These are phyloP conservation scores for Amanita fuliginea DNA, from an alignment of 768 basidiomycete species.

Conservation along the genomic window DNA sequence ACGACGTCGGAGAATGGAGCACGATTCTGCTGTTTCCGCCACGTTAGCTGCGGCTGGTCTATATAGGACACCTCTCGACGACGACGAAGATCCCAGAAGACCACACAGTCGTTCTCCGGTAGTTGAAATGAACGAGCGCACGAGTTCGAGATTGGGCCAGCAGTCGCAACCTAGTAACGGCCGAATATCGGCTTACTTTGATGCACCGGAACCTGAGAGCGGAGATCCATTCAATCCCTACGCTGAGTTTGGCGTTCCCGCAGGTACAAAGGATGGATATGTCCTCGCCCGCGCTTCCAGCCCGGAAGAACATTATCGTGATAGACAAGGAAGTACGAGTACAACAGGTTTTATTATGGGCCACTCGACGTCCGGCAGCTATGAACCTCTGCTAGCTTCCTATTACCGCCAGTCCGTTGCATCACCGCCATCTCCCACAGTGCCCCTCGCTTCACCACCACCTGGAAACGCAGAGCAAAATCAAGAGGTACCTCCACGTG, in stretches of 20 bases:
- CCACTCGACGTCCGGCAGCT: slow-evolving; percentile 41
- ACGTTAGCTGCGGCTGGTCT: slow-evolving; percentile 63
- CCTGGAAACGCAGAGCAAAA: background rate
- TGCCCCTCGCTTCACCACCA: background rate
- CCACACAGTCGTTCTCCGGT: slow-evolving; percentile 17
- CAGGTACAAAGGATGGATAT: slow-evolving; percentile 27
- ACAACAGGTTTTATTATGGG: slow-evolving; percentile 17
- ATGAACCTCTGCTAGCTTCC: slow-evolving; percentile 46
- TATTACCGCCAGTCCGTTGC: slow-evolving; percentile 17
- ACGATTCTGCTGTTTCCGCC: slow-evolving; percentile 62
- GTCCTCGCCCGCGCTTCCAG: slow-evolving; percentile 33
- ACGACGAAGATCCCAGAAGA: slow-evolving; percentile 32
- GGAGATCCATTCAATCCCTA: slow-evolving; percentile 40
- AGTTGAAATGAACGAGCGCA: slow-evolving; percentile 30
- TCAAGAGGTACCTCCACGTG: slow-evolving; percentile 2
- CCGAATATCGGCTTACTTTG: slow-evolving; percentile 25
- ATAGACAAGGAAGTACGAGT: slow-evolving; percentile 20
- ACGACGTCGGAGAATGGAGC: slow-evolving; percentile 48
- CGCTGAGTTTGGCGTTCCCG: slow-evolving; percentile 28
- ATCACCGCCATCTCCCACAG: background rate
- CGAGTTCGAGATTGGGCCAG: slow-evolving; percentile 23
- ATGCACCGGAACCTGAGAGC: slow-evolving; percentile 24
- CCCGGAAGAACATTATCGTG: slow-evolving; percentile 20
- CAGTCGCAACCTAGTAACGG: slow-evolving; percentile 14
- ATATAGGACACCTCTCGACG: slow-evolving; percentile 56